Evolutionary conservation across 2,329 filamentous ascomycete genomes (phyloP).

Genomic region (Emergomyces orientalis): DNA sequence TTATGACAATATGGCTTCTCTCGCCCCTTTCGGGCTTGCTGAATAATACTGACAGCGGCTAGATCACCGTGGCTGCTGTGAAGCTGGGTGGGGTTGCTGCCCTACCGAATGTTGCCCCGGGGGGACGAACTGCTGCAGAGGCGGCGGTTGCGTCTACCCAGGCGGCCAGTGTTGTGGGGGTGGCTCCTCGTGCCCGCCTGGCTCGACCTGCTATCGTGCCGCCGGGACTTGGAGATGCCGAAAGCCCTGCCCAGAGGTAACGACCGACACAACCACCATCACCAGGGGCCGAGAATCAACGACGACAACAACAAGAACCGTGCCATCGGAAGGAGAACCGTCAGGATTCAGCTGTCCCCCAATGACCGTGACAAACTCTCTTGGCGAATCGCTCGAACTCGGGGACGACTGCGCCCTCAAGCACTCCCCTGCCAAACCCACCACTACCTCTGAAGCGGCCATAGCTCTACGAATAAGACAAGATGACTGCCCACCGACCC

Average conservation of each 20-base stretch:
- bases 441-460: not conserved
- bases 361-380: constrained; percentile 2
- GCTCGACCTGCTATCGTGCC: not conserved
- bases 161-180: not conserved
- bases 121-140: not conserved
- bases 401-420: not conserved
- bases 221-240: not conserved
- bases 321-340: not conserved
- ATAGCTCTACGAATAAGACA: not conserved
- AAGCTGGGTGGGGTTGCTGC: not conserved
- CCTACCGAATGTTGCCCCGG: not conserved
- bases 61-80: not conserved
- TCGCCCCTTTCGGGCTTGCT: not conserved
- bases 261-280: not conserved
- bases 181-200: not conserved
- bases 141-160: not conserved
- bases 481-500: not conserved
- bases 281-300: not conserved
- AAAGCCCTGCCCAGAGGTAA: not conserved
- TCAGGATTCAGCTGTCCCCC: not conserved
- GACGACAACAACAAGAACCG: not conserved
- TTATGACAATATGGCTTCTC: not conserved
- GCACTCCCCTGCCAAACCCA: not conserved
- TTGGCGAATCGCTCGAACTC: not conserved
- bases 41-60: not conserved